Evolutionary conservation across 306 rosid genomes (phyloP).

Genomic region (Glycine latifolia): DNA sequence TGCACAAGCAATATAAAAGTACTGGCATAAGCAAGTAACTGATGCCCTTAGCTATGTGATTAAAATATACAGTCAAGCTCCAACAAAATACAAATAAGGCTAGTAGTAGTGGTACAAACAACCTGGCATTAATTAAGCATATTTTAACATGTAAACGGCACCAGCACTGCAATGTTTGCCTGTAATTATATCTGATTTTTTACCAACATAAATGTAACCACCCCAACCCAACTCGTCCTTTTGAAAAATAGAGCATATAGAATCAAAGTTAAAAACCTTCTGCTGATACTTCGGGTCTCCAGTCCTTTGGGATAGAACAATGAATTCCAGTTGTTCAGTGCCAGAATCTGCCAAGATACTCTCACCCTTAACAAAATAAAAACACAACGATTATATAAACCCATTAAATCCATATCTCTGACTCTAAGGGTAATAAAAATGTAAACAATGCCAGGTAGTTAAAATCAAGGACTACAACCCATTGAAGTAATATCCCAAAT

Average conservation of each 20-base stretch:
- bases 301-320: conserved; percentile 95
- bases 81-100: not conserved
- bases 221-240: too few relatives aligned
- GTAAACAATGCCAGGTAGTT: conserved; percentile 16
- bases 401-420: not conserved
- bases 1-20: conserved; percentile 11
- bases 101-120: not conserved
- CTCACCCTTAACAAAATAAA: conserved; percentile 71
- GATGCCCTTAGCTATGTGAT: conserved; percentile 14
- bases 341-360: conserved; percentile 97
- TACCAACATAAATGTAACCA: conserved; percentile 7
- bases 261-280: conserved; percentile 62
- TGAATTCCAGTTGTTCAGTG: conserved; percentile 97
- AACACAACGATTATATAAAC: conserved; percentile 23
- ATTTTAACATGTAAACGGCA: conserved; percentile 1
- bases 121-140: conserved; percentile 6
- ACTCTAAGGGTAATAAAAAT: not conserved
- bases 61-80: conserved; percentile 18
- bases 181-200: not conserved
- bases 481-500: conserved; percentile 21
- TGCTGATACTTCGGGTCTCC: conserved; percentile 93
- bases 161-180: conserved; percentile 1
- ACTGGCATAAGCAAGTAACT: conserved; percentile 13
- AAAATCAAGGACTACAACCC: conserved; percentile 15
- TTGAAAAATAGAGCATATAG: not conserved